Evolutionary conservation across 768 basidiomycete species (phyloP), one percentile per base, ranked within the genome.

Genomic region (Naematelia aurantialba): DNA sequence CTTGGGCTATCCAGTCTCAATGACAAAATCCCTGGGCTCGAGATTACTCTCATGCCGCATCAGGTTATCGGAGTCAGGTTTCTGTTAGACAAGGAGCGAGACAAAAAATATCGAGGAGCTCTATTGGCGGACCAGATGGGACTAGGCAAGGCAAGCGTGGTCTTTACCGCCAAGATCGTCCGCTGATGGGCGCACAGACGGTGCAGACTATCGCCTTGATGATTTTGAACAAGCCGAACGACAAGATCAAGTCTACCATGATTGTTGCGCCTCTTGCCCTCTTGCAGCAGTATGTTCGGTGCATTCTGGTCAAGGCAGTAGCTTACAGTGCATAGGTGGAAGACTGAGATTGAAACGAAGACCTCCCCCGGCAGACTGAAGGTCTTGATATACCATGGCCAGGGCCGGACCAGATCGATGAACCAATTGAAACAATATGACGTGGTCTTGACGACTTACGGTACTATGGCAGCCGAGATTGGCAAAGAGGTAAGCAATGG

Each of bases 81-180:
- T 86, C 89, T 90, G 88, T 57, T 87, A 0, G 79, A 84, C 14
- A 67, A 76, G 56, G 77, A 78, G 58, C 63, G 60, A 44, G 61
- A 71, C 19, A 46, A 55, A 11, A 61, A 59, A 22, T 61, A 49
- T 42, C 34, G 50, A 3, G 77, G 77, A n/a, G 75, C 74, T 0
- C 71, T 75, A 34, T 59, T 77, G 5, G 72, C 67, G 12, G 72
- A 77, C 69, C 89, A 91, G 79, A 93, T 94, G 92, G 91, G 92
- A 8, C 55, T 57, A 12, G 55, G 55, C 21, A 57, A 57, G 53
- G 53, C 44, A n/a, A 29, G 31, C 29, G 25, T 1, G 14, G 24
- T 2, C 29, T 14, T 14, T 24, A n/a, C 24, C n/a, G 13, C 17
- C 42, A 5, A 31, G 19, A 14, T 56, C 58, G 49, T 58, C 51